phyloP scores from a whole-genome alignment of 371 early-diverging fungal genomes.

The Mucor plumbeus region DNA sequence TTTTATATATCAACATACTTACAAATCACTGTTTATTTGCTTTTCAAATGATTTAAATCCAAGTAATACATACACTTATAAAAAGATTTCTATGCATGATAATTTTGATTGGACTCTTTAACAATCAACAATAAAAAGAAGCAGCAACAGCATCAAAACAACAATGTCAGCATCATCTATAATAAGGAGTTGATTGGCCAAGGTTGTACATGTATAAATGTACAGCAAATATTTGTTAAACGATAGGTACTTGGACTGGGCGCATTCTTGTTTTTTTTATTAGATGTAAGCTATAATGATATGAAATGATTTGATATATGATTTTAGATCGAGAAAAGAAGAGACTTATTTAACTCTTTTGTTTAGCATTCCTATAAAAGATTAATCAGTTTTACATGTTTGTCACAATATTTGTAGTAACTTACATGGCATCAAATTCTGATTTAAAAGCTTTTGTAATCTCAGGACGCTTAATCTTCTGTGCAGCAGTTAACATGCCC shows the following conservation, averaged over 20 bases:
- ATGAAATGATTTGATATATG: constrained; percentile 2
- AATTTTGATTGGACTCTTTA: background rate
- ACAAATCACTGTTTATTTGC: no score
- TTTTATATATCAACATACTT: no score
- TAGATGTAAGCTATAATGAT: background rate
- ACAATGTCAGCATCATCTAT: background rate
- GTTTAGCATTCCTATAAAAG: constrained; percentile 26
- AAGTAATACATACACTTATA: background rate
- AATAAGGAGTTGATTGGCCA: no score
- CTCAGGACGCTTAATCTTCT: constrained; percentile 87
- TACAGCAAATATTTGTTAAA: background rate
- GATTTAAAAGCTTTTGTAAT: constrained; percentile 63
- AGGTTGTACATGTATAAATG: background rate
- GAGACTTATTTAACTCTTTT: constrained; percentile 16
- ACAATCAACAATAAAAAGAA: background rate
- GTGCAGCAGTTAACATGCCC: constrained; percentile 82
- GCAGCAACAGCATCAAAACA: background rate
- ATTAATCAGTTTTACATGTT: background rate
- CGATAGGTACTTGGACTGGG: background rate
- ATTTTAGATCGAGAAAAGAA: background rate
- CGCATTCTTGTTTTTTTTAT: background rate
- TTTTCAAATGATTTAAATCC: no score
- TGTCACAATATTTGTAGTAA: background rate
- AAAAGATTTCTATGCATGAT: no score
- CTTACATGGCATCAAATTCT: constrained; percentile 66